phyloP scores from a whole-genome alignment of 345 rosid species.

The Hibiscus trionum region DNA sequence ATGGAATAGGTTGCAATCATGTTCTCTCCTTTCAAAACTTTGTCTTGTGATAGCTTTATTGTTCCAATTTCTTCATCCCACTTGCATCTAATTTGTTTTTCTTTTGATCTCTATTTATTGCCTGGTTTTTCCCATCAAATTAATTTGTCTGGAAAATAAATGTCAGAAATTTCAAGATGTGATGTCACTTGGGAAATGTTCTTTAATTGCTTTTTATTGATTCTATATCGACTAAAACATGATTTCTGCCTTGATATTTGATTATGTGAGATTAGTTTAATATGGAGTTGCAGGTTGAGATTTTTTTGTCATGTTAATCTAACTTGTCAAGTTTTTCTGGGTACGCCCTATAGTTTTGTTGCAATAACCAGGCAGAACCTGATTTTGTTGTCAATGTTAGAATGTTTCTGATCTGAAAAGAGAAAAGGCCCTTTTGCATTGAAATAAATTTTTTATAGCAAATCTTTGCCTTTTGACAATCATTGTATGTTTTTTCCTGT shows the following conservation, averaged over 20 bases:
- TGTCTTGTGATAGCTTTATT: constrained; percentile 7
- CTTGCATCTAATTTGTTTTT: constrained; percentile 5
- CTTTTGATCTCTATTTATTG: background rate
- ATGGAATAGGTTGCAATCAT: constrained; percentile 49
- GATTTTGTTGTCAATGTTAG: background rate
- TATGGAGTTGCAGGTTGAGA: background rate
- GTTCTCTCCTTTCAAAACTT: constrained; percentile 8
- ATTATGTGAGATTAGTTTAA: background rate
- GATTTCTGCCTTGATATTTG: background rate
- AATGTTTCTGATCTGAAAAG: background rate
- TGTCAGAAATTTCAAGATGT: background rate
- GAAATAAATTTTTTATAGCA: background rate
- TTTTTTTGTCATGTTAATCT: background rate
- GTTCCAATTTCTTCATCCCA: background rate
- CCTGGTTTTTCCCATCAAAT: background rate
- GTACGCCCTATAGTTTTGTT: background rate
- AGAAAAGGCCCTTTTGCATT: background rate
- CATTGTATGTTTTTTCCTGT: background rate
- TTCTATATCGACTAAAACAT: background rate
- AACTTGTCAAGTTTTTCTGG: background rate
- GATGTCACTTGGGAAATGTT: background rate
- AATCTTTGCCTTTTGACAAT: background rate
- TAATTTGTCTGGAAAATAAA: background rate
- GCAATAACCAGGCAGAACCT: background rate
- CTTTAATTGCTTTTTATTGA: no score